A percentile compares a stretch with the other conserved stretches of the same genome.
Evolutionary conservation across 2,329 filamentous ascomycete genomes (phyloP).

Genomic region (Colletotrichum chrysophilum): DNA sequence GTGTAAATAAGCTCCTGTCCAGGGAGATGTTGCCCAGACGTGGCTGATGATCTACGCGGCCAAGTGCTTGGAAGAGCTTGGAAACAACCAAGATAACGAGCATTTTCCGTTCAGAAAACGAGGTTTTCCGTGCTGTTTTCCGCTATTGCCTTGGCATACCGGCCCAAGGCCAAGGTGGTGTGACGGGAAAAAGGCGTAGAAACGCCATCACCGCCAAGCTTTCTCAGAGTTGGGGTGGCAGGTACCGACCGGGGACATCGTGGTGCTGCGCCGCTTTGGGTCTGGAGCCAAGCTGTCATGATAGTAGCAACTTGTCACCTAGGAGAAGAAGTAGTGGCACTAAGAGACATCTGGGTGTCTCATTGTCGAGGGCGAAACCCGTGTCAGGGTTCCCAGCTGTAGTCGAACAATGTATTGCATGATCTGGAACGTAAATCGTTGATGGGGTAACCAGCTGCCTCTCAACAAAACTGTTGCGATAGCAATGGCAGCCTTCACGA

Average conservation of each 20-base stretch:
- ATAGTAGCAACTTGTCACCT: background rate
- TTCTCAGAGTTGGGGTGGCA: background rate
- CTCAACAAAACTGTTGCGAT: accelerated
- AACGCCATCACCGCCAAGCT: conserved; percentile 2
- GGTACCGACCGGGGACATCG: background rate
- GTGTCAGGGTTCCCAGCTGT: accelerated
- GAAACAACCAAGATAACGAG: background rate
- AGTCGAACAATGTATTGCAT: background rate
- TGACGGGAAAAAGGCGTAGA: background rate
- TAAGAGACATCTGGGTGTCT: accelerated
- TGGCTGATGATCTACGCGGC: background rate
- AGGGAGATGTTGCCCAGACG: background rate
- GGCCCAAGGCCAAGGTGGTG: background rate
- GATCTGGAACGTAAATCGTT: background rate
- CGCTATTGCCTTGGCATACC: conserved; percentile 5
- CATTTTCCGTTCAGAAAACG: background rate
- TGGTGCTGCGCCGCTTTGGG: background rate
- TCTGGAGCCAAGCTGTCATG: background rate
- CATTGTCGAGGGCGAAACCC: background rate
- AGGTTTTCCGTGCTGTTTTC: conserved; percentile 7
- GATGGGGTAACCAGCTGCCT: background rate
- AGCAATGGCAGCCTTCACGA: background rate
- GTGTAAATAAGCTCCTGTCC: background rate
- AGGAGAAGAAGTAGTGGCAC: background rate
- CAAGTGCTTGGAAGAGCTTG: background rate